Evolutionary conservation across 1,284 basidiomycete genomes (phyloP), one percentile per base, ranked within the genome.

Genomic region (Apiotrichum sp.): DNA sequence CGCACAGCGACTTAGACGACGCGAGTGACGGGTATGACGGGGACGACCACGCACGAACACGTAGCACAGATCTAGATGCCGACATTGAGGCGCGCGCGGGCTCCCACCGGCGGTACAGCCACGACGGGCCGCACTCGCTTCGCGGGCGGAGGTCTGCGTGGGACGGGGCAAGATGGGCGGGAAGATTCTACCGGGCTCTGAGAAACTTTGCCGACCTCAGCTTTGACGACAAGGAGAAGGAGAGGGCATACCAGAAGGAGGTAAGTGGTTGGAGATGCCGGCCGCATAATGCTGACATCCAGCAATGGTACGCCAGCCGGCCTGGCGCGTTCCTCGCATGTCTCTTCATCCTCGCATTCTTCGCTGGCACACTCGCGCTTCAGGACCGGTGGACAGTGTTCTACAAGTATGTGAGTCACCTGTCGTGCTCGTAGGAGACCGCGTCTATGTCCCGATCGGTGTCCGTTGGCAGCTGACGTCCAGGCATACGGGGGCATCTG

Each of bases 201-300:
- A 13, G n/a, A 40, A 68, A 74, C 56, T 76, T 74, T 55, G 59
- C 68, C 54, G 69, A 76, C 50, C 69, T 67, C 22, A 65, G 61
- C 22, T 77, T 72, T 52, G 63, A 70, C 1, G 75, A 77, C 52
- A 50, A 56, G 6, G 59, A 48, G 22, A 73, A 72, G 52, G 75
- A 77, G 54, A 56, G 62, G 33, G 65, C 67, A 14, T 77, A 69
- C 55, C 69, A 68, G 38, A 45, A 50, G 4, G 58, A 77, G 58
- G 70, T 75, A 57, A 56, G 70, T 3, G 10, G 13, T 13, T n/a
- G 6, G 14, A 7, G 8, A 31, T 22, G 5, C 34, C 46, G 6
- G 16, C 34, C 14, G 46, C 35, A 11, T 10, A 8, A 7, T 36
- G 10, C 16, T 41, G 36, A 38, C 40, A 11, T 41, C n/a, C 47